Percentiles rank a stretch among this genome's conserved stretches.
These are phyloP conservation scores for Sphenostylis stenocarpa DNA, from an alignment of 306 rosid species.

Conservation along the genomic window DNA sequence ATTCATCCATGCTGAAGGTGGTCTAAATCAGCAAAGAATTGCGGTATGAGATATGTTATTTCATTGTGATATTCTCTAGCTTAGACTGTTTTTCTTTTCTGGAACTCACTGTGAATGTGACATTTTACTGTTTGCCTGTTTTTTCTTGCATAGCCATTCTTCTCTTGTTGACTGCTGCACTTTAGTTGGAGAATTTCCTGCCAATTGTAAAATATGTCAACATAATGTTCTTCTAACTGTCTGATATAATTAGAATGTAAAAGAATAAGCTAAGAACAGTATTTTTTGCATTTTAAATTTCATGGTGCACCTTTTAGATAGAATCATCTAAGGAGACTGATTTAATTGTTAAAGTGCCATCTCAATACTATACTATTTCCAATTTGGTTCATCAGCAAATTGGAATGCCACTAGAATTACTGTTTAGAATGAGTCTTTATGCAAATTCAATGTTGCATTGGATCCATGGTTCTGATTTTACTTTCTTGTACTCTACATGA, in stretches of 20 bases:
- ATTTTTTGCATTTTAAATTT: slow-evolving; percentile 20
- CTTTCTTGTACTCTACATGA: background rate
- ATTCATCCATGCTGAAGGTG: slow-evolving; percentile 98
- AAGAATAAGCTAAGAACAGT: background rate
- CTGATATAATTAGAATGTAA: background rate
- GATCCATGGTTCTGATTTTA: slow-evolving; percentile 26
- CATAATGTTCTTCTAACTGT: slow-evolving; percentile 5
- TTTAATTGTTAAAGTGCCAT: background rate
- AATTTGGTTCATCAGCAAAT: slow-evolving; percentile 14
- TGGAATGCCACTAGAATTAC: slow-evolving; percentile 18
- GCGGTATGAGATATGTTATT: slow-evolving; percentile 57
- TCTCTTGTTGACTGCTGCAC: slow-evolving; percentile 3
- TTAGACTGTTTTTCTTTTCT: slow-evolving; percentile 6
- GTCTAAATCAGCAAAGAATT: slow-evolving; percentile 95
- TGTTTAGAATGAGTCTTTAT: slow-evolving; percentile 19
- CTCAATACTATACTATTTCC: background rate
- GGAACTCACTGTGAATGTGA: background rate
- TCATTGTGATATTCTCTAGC: slow-evolving; percentile 22
- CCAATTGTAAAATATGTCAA: slow-evolving; percentile 25
- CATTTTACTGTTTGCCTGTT: slow-evolving; percentile 11
- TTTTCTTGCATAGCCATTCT: slow-evolving; percentile 9
- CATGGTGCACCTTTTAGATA: background rate
- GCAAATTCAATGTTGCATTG: slow-evolving; percentile 8
- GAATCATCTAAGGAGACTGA: slow-evolving; percentile 3
- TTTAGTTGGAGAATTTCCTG: slow-evolving; percentile 7